Evolutionary conservation across 805 yeast species (phyloP).

Genomic region (Metschnikowia kunwiensis): DNA sequence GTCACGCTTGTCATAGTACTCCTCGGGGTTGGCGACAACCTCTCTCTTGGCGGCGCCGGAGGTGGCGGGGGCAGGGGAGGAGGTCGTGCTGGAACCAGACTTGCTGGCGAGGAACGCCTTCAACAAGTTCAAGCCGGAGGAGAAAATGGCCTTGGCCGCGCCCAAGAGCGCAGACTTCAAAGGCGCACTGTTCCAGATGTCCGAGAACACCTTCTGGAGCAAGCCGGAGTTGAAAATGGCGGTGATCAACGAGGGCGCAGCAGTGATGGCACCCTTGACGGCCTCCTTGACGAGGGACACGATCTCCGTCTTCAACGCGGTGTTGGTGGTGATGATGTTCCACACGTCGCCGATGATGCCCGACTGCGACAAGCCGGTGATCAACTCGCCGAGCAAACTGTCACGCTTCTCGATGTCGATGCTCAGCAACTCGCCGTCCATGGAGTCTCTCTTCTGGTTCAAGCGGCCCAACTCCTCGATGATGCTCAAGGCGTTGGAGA

Average conservation of each 20-base stretch:
- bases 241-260: constrained; percentile 40
- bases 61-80: constrained; percentile 19
- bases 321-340: constrained; percentile 32
- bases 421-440: constrained; percentile 28
- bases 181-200: constrained; percentile 29
- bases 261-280: constrained; percentile 31
- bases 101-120: constrained; percentile 18
- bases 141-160: constrained; percentile 34
- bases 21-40: constrained; percentile 19
- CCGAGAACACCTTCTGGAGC: constrained; percentile 30
- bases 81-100: constrained; percentile 12
- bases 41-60: constrained; percentile 19
- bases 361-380: constrained; percentile 35
- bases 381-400: constrained; percentile 32
- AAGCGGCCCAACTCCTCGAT: constrained; percentile 32
- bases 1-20: constrained; percentile 38
- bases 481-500: constrained; percentile 31
- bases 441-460: constrained; percentile 36
- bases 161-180: constrained; percentile 33
- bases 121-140: constrained; percentile 31
- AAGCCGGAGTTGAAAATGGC: constrained; percentile 44
- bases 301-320: constrained; percentile 27
- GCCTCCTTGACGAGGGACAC: constrained; percentile 29
- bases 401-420: constrained; percentile 33
- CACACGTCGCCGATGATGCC: constrained; percentile 39